A percentile compares a stretch with the other conserved stretches of the same genome.
These are phyloP conservation scores for Mollisiaceae sp. DNA, from an alignment of 2,329 filamentous ascomycete genomes.

Conservation along the genomic window DNA sequence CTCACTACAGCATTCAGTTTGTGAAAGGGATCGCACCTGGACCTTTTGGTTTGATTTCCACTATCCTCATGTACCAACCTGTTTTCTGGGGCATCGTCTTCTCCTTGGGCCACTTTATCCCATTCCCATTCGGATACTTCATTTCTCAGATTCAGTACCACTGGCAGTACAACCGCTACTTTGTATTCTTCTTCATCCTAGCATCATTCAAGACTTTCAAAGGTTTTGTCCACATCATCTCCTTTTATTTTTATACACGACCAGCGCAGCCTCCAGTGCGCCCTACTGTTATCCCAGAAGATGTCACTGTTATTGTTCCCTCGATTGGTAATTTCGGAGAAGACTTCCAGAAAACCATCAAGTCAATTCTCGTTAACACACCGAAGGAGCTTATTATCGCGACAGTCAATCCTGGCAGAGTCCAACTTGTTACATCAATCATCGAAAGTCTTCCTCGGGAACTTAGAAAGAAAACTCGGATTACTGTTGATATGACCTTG, in stretches of 20 bases:
- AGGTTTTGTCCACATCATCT: constrained; percentile 23
- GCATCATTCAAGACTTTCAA: constrained; percentile 25
- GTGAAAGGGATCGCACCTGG: not conserved
- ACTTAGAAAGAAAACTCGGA: not conserved
- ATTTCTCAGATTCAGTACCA: not conserved
- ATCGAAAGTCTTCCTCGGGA: not conserved
- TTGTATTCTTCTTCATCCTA: constrained; percentile 20
- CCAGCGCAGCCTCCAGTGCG: not conserved
- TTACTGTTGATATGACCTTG: not conserved
- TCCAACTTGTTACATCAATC: too few relatives aligned
- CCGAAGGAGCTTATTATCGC: constrained; percentile 26
- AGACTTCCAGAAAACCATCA: constrained; percentile 17
- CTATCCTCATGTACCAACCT: not conserved
- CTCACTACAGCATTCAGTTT: not conserved
- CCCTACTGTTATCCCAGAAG: constrained; percentile 12
- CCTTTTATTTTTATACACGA: constrained; percentile 16
- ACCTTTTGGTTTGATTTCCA: not conserved
- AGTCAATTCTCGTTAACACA: constrained; percentile 18
- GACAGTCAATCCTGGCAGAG: constrained; percentile 10
- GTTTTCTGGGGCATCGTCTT: constrained; percentile 2
- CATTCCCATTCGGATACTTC: not conserved
- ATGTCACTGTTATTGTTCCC: constrained; percentile 32
- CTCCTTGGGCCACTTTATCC: not conserved
- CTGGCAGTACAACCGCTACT: constrained; percentile 10
- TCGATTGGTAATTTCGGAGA: constrained; percentile 19